Percentiles rank a stretch among this genome's conserved stretches.
These are phyloP conservation scores for Pistacia integerrima DNA, from an alignment of 345 rosid species.

Conservation along the genomic window DNA sequence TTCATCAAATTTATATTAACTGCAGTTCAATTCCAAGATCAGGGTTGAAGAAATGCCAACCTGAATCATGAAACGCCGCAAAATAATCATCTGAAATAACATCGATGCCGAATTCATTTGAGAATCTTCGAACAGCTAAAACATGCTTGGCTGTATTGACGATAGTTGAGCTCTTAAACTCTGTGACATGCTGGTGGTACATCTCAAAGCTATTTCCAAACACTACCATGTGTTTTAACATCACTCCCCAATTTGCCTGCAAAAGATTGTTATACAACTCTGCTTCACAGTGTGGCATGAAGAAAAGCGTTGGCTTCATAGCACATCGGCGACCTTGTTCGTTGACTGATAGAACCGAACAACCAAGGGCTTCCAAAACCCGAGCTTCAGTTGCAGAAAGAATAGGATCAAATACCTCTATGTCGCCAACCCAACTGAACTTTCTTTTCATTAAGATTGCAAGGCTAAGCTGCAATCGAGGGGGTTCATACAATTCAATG, in stretches of 20 bases:
- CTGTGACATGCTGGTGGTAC: conserved; percentile 49
- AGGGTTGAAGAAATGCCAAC: conserved; percentile 89
- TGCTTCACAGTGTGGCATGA: conserved; percentile 93
- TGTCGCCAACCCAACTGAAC: conserved; percentile 69
- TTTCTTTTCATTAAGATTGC: conserved; percentile 74
- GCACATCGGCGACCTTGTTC: conserved; percentile 77
- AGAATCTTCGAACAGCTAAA: conserved; percentile 43
- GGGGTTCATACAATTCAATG: conserved; percentile 76
- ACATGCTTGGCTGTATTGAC: conserved; percentile 45
- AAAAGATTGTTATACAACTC: conserved; percentile 70
- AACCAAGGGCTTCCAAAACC: conserved; percentile 66
- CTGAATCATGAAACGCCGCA: conserved; percentile 81
- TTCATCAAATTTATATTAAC: conserved; percentile 18
- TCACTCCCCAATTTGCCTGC: conserved; percentile 64
- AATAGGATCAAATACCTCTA: conserved; percentile 83
- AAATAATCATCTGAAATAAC: conserved; percentile 66
- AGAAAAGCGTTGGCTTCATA: conserved; percentile 68
- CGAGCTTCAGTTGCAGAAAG: conserved; percentile 67
- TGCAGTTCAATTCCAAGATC: conserved; percentile 42
- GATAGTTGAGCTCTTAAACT: conserved; percentile 41
- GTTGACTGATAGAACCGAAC: conserved; percentile 65
- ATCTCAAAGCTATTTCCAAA: conserved; percentile 82
- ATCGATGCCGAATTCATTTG: conserved; percentile 51
- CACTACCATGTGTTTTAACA: conserved; percentile 51
- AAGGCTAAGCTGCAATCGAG: conserved; percentile 74